Base-by-base conservation (phyloP, 176 grass and related monocot species). In the Puya raimondii region DNA sequence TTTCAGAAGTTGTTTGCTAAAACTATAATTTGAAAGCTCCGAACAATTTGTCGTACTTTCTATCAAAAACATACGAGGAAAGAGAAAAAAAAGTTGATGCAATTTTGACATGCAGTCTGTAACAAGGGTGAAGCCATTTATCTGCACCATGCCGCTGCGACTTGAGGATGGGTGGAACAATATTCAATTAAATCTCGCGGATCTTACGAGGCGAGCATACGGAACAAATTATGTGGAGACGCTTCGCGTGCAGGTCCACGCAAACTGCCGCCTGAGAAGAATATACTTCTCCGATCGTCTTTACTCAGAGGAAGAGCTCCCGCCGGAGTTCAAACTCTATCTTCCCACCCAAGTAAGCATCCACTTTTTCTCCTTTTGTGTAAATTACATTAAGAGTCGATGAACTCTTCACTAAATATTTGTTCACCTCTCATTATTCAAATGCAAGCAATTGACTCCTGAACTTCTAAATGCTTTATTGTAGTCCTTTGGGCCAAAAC, bases 141-240 rank as follows among this genome's bases (percentile, higher is more conserved):
- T 97, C 22, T 97, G 94, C 75, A 97, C 89, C 63, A 97, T 97
- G 94, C 84, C 89, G 0, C 48, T 93, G 66, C 87, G 79, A 74
- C 80, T 97, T 51, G 89, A 93, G 0, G 84, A 97, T 7, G 94
- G 82, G 5, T 97, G 94, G 89, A 97, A 97, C 80, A 90, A 93
- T 76, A 83, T 97, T 66, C 89, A 90, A 74, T 70, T 90, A 65
- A 97, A 97, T 26, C 94, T 97, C 0, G 59, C 72, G 47, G 89
- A 97, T 68, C 72, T 97, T 64, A 97, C 89, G 12, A 90, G 86
- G 69, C 73, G 82, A 23, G 89, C 89, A 3, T 97, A 97, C 14
- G 94, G 94, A 74, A 93, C 84, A 59, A 97, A 97, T 64, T 97
- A 93, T 14, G 94, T 88, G 0, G 89, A 97, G 71, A 97, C 87